Evolutionary conservation across 768 basidiomycete species (phyloP), one percentile per base, ranked within the genome.

Genomic region (Leccinum pellstonianum): DNA sequence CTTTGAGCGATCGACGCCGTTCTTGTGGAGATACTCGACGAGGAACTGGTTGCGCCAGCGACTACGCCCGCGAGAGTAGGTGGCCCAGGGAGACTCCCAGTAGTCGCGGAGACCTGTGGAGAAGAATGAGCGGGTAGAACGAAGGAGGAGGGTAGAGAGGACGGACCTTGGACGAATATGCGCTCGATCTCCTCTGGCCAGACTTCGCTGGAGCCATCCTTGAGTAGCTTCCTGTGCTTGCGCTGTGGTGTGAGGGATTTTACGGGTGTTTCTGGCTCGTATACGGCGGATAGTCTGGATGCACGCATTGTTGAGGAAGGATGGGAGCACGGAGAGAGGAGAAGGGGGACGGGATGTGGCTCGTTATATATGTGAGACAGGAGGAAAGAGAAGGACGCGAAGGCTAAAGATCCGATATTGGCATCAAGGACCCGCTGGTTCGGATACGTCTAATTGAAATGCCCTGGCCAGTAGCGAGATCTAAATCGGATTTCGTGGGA

Each of bases 21-120:
- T 77, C 63, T 84, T 86, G 57, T 86, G 80, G 60, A 93, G 83
- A 67, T 89, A 87, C 63, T 91, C 89, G 70, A 92, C 90, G 62
- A 93, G 83, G 70, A 87, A 93, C 75, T 91, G 90, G 75, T 92
- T 92, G 54, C 90, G 83, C 88, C 88, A 90, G 58, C 89, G 78
- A 64, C 86, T 87, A 66, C 90, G 85, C 33, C 90, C 90, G 21
- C 88, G 85, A 31, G 87, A 87, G 70, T 87, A 90, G 43, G 86
- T 87, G 0, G 90, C 90, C 83, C 87, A 90, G 1, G 88, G 90
- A 0, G 89, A 90, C 27, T 86, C 82, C 88, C 87, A 89, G 71
- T 92, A 92, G 62, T 86, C 83, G 41, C 80, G 83, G 31, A 92
- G 85, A 54, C 90, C 90, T 90, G 55, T 55, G 53, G 38, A 33